Evolutionary conservation across 148 eudicot species (phyloP).

Genomic region (Vaccinium macrocarpon): DNA sequence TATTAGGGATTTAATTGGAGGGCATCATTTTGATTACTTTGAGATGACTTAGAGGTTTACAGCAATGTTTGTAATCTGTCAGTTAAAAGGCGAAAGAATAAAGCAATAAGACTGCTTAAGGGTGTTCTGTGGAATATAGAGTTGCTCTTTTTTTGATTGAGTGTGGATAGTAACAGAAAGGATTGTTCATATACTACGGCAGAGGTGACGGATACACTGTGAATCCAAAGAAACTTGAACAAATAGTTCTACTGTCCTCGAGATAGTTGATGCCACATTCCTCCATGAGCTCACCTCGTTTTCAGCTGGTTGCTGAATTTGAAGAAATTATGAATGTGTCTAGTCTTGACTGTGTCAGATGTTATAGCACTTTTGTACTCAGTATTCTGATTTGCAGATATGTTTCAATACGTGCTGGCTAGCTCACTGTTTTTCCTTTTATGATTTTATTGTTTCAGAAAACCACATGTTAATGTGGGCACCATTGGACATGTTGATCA

Average conservation of each 20-base stretch:
- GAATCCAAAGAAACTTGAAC: not conserved
- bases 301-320: conserved; percentile 1
- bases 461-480: conserved; percentile 87
- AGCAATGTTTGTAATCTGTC: no score
- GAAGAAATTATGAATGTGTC: not conserved
- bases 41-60: no score
- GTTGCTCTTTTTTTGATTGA: not conserved
- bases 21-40: no score
- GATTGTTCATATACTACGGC: not conserved
- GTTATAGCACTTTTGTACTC: not conserved
- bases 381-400: not conserved
- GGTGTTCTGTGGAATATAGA: not conserved
- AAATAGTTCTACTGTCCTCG: not conserved
- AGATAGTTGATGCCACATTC: not conserved
- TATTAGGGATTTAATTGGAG: not conserved
- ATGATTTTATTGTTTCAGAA: conserved; percentile 38
- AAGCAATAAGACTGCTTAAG: not conserved
- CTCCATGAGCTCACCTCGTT: not conserved
- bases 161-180: not conserved
- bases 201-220: not conserved
- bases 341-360: not conserved
- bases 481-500: conserved; percentile 93
- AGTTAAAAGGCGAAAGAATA: no score
- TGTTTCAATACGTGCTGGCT: not conserved
- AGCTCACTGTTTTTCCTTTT: not conserved